phyloP scores from a whole-genome alignment of 805 yeast genomes.

The Groenewaldozyma tartarivorans region DNA sequence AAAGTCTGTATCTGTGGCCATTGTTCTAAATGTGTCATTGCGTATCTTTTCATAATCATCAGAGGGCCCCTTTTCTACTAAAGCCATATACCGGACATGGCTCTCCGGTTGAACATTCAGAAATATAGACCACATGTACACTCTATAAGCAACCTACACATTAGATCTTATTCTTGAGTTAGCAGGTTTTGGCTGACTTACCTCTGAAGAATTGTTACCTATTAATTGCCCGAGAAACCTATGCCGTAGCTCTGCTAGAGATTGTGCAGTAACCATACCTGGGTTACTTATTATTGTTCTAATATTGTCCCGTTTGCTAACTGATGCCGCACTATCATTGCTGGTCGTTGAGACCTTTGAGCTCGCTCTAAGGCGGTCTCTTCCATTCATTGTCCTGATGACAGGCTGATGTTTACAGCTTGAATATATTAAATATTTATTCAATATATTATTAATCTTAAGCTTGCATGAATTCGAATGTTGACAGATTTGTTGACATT shows the following conservation, averaged over 20 bases:
- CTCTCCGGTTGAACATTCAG: conserved; percentile 51
- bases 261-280: conserved; percentile 36
- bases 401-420: no score
- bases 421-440: no score
- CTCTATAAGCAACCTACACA: conserved; percentile 65
- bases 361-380: not conserved
- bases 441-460: no score
- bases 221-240: conserved; percentile 34
- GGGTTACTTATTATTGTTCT: conserved; percentile 36
- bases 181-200: conserved; percentile 4
- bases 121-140: conserved; percentile 74
- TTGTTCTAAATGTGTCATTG: conserved; percentile 79
- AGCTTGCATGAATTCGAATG: no score
- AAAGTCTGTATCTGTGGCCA: conserved; percentile 63
- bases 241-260: conserved; percentile 45
- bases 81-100: conserved; percentile 44
- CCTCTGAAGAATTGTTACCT: conserved; percentile 9
- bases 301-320: conserved; percentile 41
- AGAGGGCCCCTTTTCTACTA: conserved; percentile 50
- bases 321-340: not conserved
- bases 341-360: not conserved
- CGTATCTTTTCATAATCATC: conserved; percentile 57
- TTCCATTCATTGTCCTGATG: not conserved
- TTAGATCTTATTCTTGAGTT: conserved; percentile 28
- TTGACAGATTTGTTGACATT: no score